Base-by-base conservation (phyloP, 352 stramenopile genomes). In the Phytophthora meadii region DNA sequence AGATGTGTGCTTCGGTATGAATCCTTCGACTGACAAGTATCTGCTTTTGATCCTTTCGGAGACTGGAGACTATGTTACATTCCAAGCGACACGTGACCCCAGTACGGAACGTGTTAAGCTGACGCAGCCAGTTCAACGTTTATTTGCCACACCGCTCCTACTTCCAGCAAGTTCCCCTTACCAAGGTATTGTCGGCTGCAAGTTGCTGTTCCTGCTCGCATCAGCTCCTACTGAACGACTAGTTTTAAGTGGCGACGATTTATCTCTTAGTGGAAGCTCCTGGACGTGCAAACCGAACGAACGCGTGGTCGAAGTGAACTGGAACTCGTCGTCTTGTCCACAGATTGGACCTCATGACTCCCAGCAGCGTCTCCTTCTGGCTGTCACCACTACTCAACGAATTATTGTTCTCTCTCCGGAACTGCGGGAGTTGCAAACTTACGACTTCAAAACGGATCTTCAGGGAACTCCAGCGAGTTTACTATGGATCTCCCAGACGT, bases 401-500 rank as follows among this genome's bases (percentile, higher is more conserved):
- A 1, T 93, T 11, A 72, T 93, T 17, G 54, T 93, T 15, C 74
- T 95, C 8, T 81, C 77, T 8, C 51, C 59, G 9, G 71, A 59
- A 12, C 60, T 90, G 1, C 22, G 37, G 9, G 34, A 76, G n/a
- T 60, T 92, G 7, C 70, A 70, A 9, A 45, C 62, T 24, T 89
- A 86, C 36, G 47, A 79, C 25, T 65, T 84, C 15, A 44, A 48
- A 4, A 32, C 10, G 5, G 76, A 89, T 25, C 65, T 90, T 5
- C 45, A 67, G 2, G 61, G 65, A 12, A 22, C 58, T 9, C 81
- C 82, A 0, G 69, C 84, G 39, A 89, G 76, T 60, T 44, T 88
- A 34, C 46, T 95, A 2, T 95, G 87, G 87, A 63, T 95, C 32
- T 84, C 70, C 2, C 82, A 92, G 37, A 81, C 84, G 27, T 60